These are phyloP conservation scores for Akanthomyces muscarius DNA, from an alignment of 2,329 filamentous ascomycete genomes.

Conservation along the genomic window DNA sequence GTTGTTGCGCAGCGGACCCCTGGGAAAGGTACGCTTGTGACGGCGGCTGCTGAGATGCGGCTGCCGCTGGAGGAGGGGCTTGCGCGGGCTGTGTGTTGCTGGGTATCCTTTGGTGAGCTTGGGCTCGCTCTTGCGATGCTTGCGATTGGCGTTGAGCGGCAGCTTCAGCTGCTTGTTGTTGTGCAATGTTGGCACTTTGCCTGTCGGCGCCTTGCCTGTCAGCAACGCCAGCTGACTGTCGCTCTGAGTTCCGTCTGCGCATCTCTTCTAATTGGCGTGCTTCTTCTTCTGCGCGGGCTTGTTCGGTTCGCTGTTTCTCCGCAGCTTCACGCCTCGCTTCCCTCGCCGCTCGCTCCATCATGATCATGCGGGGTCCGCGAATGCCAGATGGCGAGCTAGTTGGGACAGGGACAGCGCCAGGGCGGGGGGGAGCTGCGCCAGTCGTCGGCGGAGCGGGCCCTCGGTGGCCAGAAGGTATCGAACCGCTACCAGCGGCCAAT, in stretches of 20 bases:
- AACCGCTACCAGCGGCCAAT: conserved; percentile 54
- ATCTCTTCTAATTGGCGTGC: conserved; percentile 52
- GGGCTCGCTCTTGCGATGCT: conserved; percentile 8
- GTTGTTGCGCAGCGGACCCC: conserved; percentile 17
- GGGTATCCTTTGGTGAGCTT: conserved; percentile 8
- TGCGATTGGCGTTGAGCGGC: conserved; percentile 20
- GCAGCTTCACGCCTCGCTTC: conserved; percentile 68
- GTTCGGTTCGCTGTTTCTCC: conserved; percentile 51
- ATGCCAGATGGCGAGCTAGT: conserved; percentile 62
- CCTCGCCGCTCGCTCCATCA: conserved; percentile 77
- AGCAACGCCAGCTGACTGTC: conserved; percentile 53
- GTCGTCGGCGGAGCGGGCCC: neutral
- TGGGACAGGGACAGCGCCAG: conserved; percentile 46
- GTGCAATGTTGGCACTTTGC: conserved; percentile 29
- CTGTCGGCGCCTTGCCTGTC: conserved; percentile 34
- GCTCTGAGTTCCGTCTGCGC: conserved; percentile 55
- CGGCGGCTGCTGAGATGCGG: conserved; percentile 1
- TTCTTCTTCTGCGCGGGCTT: conserved; percentile 56
- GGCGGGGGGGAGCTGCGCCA: conserved; percentile 40
- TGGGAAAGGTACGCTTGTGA: conserved; percentile 18
- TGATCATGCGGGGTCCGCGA: conserved; percentile 82
- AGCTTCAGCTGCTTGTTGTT: conserved; percentile 33
- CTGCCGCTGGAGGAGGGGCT: neutral
- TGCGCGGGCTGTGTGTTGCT: conserved; percentile 17
- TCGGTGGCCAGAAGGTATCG: conserved; percentile 43